Evolutionary conservation across 2,329 filamentous ascomycete genomes (phyloP).

Genomic region (Aspergillus niger): DNA sequence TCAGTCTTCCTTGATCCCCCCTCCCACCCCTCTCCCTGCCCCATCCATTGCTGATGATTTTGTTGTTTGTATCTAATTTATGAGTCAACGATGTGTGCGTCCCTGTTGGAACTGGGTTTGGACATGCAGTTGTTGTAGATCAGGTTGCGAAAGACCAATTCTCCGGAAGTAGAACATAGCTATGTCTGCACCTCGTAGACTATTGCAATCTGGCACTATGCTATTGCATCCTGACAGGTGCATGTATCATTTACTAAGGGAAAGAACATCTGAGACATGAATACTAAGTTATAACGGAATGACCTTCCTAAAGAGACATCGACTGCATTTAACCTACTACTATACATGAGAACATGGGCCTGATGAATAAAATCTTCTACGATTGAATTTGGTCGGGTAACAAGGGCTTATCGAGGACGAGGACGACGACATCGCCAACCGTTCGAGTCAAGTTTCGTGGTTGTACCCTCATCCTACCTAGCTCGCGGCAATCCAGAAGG

Average conservation of each 20-base stretch:
- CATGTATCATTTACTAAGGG: no score
- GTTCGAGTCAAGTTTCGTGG: not conserved
- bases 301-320: not conserved
- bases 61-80: constrained; percentile 10
- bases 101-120: not conserved
- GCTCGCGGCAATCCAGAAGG: not conserved
- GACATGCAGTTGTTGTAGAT: not conserved
- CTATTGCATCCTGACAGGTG: no score
- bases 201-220: no score
- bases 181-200: not conserved
- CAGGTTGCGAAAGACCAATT: not conserved
- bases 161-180: no score
- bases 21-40: not conserved
- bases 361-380: not conserved
- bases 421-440: not conserved
- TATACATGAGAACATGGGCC: not conserved
- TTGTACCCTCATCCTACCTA: not conserved
- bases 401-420: no score
- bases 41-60: not conserved
- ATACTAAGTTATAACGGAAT: no score
- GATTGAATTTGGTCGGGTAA: not conserved
- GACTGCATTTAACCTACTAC: not conserved
- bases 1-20: constrained; percentile 1
- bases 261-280: no score
- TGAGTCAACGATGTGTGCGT: constrained; percentile 14